Conservation (phyloP, 148 eudicot species). For the Amaranthus palmeri region DNA sequence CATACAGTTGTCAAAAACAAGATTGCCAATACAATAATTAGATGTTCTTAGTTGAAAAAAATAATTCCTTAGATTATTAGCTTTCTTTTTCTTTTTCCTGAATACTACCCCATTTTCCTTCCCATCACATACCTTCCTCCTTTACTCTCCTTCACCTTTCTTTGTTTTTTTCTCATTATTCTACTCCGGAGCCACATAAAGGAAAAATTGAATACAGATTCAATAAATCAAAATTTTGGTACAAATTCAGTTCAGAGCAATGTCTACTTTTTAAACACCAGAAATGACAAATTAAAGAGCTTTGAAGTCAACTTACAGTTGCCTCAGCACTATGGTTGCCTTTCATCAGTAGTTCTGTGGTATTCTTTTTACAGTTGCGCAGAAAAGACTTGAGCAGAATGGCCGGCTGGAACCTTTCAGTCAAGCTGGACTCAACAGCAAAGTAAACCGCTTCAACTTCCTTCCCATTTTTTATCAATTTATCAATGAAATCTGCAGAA, state of each 20-base stretch:
- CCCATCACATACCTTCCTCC: no score
- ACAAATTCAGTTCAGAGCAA: neutral
- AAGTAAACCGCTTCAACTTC: constrained; percentile 57
- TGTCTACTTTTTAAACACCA: neutral
- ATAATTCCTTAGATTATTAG: no score
- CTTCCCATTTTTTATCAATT: constrained; percentile 42
- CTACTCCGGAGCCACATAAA: no score
- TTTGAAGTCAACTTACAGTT: constrained; percentile 20
- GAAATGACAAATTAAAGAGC: neutral
- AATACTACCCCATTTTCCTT: no score
- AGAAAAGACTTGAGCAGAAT: constrained; percentile 37
- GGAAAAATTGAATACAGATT: no score
- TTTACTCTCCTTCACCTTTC: no score
- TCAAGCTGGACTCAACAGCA: constrained; percentile 44
- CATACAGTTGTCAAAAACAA: neutral
- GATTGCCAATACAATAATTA: neutral
- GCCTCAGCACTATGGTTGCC: constrained; percentile 30
- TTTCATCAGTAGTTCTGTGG: constrained; percentile 20
- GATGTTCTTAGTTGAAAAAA: no score
- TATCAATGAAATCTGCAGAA: constrained; percentile 39
- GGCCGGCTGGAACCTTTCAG: constrained; percentile 43
- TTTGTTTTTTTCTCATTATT: no score
- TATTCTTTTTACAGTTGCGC: constrained; percentile 24
- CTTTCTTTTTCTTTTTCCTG: no score
- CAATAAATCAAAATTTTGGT: no score